Evolutionary conservation across 768 basidiomycete genomes (phyloP).

Genomic region (Kwoniella bestiolae): DNA sequence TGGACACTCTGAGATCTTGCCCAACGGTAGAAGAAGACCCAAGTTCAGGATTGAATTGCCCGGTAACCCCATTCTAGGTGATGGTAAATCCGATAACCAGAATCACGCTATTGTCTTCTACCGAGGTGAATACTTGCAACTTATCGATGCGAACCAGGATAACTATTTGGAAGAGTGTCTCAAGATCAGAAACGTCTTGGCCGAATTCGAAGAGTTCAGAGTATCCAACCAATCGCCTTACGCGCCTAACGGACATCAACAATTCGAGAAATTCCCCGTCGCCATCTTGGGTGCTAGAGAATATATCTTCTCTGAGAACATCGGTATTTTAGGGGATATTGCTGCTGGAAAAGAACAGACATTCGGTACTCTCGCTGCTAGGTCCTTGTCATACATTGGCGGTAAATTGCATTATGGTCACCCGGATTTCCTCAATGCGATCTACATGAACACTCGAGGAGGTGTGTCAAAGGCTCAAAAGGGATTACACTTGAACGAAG

Average conservation of each 20-base stretch:
- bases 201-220: conserved; percentile 92
- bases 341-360: conserved; percentile 99
- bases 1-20: conserved; percentile 93
- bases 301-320: conserved; percentile 99
- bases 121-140: conserved; percentile 97
- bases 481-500: conserved; percentile 97
- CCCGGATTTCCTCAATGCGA: conserved; percentile 96
- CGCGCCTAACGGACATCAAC: conserved; percentile 82
- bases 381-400: conserved; percentile 94
- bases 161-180: conserved; percentile 99
- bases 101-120: conserved; percentile 99
- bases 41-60: conserved; percentile 99
- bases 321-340: conserved; percentile 96
- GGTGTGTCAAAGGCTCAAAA: conserved; percentile 99
- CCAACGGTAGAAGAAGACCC: conserved; percentile 84
- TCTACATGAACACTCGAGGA: conserved; percentile 98
- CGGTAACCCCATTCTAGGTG: conserved; percentile 97
- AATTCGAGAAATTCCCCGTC: conserved; percentile 84
- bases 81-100: conserved; percentile 99
- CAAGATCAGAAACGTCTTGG: conserved; percentile 97
- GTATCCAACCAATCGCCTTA: conserved; percentile 89
- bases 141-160: conserved; percentile 99
- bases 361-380: conserved; percentile 95
- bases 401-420: conserved; percentile 99
- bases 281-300: conserved; percentile 98